A percentile compares a stretch with the other conserved stretches of the same genome.
Conservation (phyloP, 257 asterid species). For the Misopates orontium region DNA sequence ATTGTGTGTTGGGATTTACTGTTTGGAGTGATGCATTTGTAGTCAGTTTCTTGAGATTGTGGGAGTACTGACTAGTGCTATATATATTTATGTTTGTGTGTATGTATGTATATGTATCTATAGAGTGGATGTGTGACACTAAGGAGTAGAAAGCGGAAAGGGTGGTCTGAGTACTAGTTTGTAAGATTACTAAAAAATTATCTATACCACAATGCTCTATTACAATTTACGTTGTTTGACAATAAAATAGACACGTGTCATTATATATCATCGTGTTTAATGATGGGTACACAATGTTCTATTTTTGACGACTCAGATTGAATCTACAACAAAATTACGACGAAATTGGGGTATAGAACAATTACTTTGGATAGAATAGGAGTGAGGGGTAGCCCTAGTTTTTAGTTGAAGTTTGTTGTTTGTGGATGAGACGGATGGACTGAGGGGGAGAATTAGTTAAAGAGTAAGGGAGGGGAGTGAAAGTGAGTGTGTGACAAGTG, state of each 20-base stretch:
- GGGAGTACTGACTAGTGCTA: slow-evolving; percentile 15
- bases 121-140: slow-evolving; percentile 29
- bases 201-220: no score
- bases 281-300: no score
- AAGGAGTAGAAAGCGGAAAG: slow-evolving; percentile 27
- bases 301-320: no score
- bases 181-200: slow-evolving; percentile 9
- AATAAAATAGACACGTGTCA: no score
- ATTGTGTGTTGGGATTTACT: slow-evolving; percentile 3
- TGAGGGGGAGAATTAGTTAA: slow-evolving; percentile 19
- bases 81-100: neutral
- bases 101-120: slow-evolving; percentile 1
- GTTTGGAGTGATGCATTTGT: neutral
- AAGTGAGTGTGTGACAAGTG: slow-evolving; percentile 40
- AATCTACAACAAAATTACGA: no score
- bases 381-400: slow-evolving; percentile 55
- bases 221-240: no score
- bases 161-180: slow-evolving; percentile 11
- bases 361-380: slow-evolving; percentile 19
- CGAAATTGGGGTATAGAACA: no score
- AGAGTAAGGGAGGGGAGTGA: slow-evolving; percentile 27
- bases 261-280: no score
- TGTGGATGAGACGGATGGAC: slow-evolving; percentile 47
- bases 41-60: neutral
- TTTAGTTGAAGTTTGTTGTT: slow-evolving; percentile 46